Evolutionary conservation across 129 eudicot species (phyloP).

Genomic region (Smallanthus sonchifolius): DNA sequence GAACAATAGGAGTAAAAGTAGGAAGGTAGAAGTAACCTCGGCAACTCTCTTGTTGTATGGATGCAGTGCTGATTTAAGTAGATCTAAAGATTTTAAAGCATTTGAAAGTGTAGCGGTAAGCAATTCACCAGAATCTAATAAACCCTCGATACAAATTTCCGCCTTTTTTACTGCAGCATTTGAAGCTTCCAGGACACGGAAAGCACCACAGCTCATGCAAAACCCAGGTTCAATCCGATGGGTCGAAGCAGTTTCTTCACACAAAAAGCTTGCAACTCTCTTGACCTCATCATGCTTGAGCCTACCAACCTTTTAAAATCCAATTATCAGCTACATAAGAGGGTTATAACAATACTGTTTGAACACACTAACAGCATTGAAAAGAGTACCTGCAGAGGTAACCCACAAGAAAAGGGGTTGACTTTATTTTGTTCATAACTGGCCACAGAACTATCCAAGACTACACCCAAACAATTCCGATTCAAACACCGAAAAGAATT

Average conservation of each 20-base stretch:
- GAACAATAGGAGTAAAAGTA: neutral
- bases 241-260: constrained; percentile 28
- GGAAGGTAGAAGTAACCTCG: constrained; percentile 45
- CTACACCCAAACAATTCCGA: constrained; percentile 65
- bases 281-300: constrained; percentile 31
- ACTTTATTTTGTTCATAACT: constrained; percentile 47
- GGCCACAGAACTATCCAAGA: constrained; percentile 42
- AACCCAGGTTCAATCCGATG: constrained; percentile 40
- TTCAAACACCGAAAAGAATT: constrained; percentile 60
- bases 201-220: constrained; percentile 62
- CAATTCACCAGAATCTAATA: constrained; percentile 38
- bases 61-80: constrained; percentile 52
- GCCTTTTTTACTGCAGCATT: constrained; percentile 36
- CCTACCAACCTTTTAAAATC: constrained; percentile 36
- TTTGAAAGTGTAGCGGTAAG: constrained; percentile 33
- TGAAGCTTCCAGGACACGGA: constrained; percentile 43
- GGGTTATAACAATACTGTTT: neutral
- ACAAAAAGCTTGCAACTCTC: constrained; percentile 42
- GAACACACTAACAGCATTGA: constrained; percentile 4
- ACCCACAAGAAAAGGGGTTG: constrained; percentile 22
- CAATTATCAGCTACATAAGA: constrained; percentile 9
- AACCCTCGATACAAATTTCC: constrained; percentile 34
- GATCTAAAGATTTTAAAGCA: constrained; percentile 42
- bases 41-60: constrained; percentile 83
- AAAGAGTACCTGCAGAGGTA: constrained; percentile 39